Evolutionary conservation across 2,329 filamentous ascomycete genomes (phyloP).

Genomic region (Verticillium dahliae): DNA sequence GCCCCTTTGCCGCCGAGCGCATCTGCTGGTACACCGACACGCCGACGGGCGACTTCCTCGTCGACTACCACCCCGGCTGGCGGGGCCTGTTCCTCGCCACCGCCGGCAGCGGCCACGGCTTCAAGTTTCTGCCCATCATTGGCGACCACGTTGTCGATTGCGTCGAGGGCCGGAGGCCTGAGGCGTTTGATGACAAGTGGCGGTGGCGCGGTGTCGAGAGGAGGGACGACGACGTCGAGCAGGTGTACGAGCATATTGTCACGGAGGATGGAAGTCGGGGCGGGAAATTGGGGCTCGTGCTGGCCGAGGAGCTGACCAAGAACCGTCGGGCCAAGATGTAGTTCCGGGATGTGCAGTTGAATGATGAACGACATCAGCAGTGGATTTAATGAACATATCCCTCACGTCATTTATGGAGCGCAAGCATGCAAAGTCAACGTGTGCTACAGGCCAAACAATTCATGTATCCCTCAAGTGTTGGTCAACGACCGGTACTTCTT

Average conservation of each 20-base stretch:
- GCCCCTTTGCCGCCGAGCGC: conserved; percentile 55
- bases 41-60: conserved; percentile 62
- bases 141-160: conserved; percentile 56
- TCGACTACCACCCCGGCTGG: conserved; percentile 61
- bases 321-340: neutral
- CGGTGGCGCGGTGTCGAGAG: conserved; percentile 52
- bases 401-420: no score
- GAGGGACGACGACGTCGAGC: conserved; percentile 25
- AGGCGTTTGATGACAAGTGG: conserved; percentile 51
- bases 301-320: conserved; percentile 34
- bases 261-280: conserved; percentile 50
- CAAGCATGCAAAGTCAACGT: no score
- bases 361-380: neutral
- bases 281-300: conserved; percentile 36
- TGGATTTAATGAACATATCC: neutral
- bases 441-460: no score
- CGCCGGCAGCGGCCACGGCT: conserved; percentile 58
- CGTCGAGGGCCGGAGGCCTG: conserved; percentile 36
- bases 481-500: neutral
- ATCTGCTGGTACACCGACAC: conserved; percentile 77
- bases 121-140: conserved; percentile 63
- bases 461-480: neutral
- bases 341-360: neutral
- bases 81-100: conserved; percentile 54
- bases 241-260: conserved; percentile 28